Base-by-base conservation (phyloP, 441 rosid species). In the Adansonia gregorii region DNA sequence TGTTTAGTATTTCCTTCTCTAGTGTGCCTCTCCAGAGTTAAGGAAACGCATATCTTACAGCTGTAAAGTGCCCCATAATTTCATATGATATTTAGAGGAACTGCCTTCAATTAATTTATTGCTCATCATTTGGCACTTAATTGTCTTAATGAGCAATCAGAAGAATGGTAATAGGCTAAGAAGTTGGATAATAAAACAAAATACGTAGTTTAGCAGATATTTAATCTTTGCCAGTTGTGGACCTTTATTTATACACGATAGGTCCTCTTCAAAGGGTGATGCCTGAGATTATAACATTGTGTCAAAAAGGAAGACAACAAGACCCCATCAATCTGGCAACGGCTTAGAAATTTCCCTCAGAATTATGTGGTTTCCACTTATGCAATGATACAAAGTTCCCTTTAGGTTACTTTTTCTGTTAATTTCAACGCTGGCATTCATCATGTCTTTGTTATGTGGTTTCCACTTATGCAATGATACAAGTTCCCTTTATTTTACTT, bases 231-330 rank as follows among this genome's bases (percentile, higher is more conserved):
- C 67, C 35, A 31, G 67, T 31, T 63, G 67, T 3, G 43, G 45
- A 2, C 67, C 67, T 15, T 63, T 6, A 31, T 24, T 67, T 48
- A 14, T 67, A 20, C 46, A 67, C 20, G 35, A 46, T 45, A 19
- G 54, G 17, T 67, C 35, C 55, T 45, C 72, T 3, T 12, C 45
- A 63, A 59, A 45, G 72, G 72, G 17, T 67, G 31, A 67, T 67
- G n/a, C 15, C 72, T 19, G 72, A 19, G n/a, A 43, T 67, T 45
- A 41, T 66, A 17, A 43, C 71, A 17, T 17, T 66, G 52, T 67
- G 52, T 67, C n/a, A 67, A 45, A 17, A 45, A 67, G 55, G 54
- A 67, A 46, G 35, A 67, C 55, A 20, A 48, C n/a, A 19, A 19
- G 35, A 67, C 55, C 55, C 20, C 35, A 6, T 31, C 19, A 31